Conservation (phyloP, 176 grass and related monocot species). For the Elymus sibiricus region DNA sequence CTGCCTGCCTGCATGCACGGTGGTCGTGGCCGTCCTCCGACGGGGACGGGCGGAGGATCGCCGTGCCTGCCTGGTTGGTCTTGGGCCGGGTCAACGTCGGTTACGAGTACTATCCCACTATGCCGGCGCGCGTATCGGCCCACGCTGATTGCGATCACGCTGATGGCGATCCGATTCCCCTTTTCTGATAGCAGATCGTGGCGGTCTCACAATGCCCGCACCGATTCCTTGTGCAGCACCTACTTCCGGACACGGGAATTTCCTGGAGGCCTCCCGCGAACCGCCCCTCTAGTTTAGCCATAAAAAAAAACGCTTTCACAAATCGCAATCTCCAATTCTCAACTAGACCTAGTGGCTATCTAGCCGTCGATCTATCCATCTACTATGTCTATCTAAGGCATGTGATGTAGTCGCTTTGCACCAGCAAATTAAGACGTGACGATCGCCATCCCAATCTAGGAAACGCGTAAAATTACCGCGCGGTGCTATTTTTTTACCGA, state of each 20-base stretch:
- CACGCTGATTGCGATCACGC: not conserved
- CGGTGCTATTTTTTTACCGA: not conserved
- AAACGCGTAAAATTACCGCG: not conserved
- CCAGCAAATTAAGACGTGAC: not conserved
- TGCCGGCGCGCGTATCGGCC: not conserved
- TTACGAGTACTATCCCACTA: not conserved
- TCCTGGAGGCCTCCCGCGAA: not conserved
- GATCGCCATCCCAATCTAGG: not conserved
- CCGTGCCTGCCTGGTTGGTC: not conserved
- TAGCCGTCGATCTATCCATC: not conserved
- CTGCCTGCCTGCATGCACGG: not conserved
- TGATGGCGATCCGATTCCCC: not conserved
- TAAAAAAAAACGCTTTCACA: not conserved
- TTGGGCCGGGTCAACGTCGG: not conserved
- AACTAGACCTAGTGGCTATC: not conserved
- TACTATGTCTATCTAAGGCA: no score
- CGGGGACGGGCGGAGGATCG: not conserved
- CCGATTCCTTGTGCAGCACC: not conserved
- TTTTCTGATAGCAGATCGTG: not conserved
- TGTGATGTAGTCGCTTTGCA: not conserved
- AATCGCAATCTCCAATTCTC: not conserved
- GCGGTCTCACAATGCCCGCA: not conserved
- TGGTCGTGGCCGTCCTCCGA: not conserved
- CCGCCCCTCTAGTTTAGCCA: fast-evolving
- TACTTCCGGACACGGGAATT: not conserved